Conservation (phyloP, 1,284 basidiomycete species). For the Ustilago xerochloae region DNA sequence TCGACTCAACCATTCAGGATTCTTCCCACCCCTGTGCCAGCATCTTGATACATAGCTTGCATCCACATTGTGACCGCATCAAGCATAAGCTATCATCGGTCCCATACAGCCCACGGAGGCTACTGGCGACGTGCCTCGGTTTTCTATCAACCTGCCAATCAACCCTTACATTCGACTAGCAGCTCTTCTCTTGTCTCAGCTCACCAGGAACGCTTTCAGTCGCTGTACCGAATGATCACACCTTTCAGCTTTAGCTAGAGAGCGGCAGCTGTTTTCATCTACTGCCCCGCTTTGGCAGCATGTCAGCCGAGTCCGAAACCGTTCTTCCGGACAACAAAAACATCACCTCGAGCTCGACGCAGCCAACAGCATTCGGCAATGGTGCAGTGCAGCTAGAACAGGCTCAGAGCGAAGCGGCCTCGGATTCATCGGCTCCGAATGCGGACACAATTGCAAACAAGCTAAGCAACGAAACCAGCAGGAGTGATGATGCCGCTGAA, state of each 20-base stretch:
- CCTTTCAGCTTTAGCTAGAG: not conserved
- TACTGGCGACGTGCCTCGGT: too few relatives aligned
- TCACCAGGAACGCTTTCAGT: too few relatives aligned
- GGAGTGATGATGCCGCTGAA: not conserved
- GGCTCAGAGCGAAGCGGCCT: not conserved
- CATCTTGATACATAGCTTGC: too few relatives aligned
- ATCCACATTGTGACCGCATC: too few relatives aligned
- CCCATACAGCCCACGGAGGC: too few relatives aligned
- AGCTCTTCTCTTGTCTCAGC: too few relatives aligned
- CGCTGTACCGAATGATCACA: not conserved
- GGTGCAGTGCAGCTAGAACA: not conserved
- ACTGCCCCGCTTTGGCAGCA: conserved; percentile 11
- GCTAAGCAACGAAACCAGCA: not conserved
- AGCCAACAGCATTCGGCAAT: not conserved
- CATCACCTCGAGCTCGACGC: not conserved
- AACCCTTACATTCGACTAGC: too few relatives aligned
- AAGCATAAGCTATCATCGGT: too few relatives aligned
- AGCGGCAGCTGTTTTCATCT: not conserved
- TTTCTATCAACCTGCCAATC: too few relatives aligned
- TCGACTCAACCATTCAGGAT: not conserved
- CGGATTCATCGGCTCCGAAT: not conserved
- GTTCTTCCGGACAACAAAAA: conserved; percentile 2
- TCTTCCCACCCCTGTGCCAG: not conserved
- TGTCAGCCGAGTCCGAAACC: conserved; percentile 17
- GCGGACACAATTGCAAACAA: not conserved